Percentiles rank a stretch among this genome's conserved stretches.
Evolutionary conservation across 192 early-diverging fungal species (phyloP).

Genomic region (Coemansia reversa): DNA sequence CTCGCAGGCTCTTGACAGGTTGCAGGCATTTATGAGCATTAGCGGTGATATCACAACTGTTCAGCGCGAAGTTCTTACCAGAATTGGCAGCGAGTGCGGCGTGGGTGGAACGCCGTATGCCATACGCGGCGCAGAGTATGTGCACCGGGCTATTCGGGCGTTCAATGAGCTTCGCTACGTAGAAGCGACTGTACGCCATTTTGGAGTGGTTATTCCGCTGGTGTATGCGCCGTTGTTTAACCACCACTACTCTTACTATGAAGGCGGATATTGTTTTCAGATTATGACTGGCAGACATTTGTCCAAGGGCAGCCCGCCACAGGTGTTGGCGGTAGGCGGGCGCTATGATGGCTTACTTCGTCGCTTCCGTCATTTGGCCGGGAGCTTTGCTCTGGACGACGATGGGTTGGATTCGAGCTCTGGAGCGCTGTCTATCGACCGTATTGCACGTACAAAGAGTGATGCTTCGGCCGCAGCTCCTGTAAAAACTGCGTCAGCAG

Average conservation of each 20-base stretch:
- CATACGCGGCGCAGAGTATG: slow-evolving; percentile 30
- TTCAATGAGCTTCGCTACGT: slow-evolving; percentile 51
- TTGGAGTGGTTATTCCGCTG: slow-evolving; percentile 50
- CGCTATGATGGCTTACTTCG: slow-evolving; percentile 66
- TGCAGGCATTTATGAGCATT: slow-evolving; percentile 63
- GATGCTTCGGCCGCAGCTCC: background rate
- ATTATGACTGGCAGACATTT: slow-evolving; percentile 43
- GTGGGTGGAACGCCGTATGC: slow-evolving; percentile 25
- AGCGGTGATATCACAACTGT: slow-evolving; percentile 53
- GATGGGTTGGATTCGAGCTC: background rate
- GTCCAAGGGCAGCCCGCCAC: slow-evolving; percentile 41
- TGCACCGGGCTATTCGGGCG: slow-evolving; percentile 21
- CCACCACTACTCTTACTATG: slow-evolving; percentile 61
- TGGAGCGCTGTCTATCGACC: background rate
- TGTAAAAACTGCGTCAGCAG: background rate
- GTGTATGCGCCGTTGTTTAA: slow-evolving; percentile 60
- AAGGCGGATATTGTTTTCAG: slow-evolving; percentile 64
- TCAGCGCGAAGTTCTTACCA: slow-evolving; percentile 40
- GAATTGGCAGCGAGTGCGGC: slow-evolving; percentile 39
- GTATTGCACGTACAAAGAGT: slow-evolving; percentile 18
- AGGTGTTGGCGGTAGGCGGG: slow-evolving; percentile 69
- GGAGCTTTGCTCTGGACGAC: slow-evolving; percentile 6
- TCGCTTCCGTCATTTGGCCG: slow-evolving; percentile 56
- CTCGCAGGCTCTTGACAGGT: slow-evolving; percentile 61
- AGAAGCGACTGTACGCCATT: slow-evolving; percentile 35